Base-by-base conservation (phyloP, 2,329 filamentous ascomycete genomes). In the Orbilia javanica region DNA sequence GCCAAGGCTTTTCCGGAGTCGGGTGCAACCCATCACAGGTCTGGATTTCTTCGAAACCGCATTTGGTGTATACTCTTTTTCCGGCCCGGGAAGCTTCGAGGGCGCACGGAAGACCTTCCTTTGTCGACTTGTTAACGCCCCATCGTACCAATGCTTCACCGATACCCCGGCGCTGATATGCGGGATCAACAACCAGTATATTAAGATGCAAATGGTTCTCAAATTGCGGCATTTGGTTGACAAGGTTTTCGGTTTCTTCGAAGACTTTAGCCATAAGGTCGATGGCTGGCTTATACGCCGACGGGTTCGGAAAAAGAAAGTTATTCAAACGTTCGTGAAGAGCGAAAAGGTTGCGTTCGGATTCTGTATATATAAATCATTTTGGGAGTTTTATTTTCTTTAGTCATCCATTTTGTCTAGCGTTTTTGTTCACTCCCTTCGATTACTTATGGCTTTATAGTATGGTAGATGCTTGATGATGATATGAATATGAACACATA, bases 201-300 rank as follows among this genome's bases (percentile, higher is more conserved):
- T 78, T 78, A 22, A 78, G 52, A 25, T 78, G 74, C 48, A 72
- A 67, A 20, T 78, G 63, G 27, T 66, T 72, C 52, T 66, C 50
- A 29, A 72, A 78, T 4, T 50, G 36, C 4, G 66, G 74, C 44
- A 64, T 34, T 27, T 50, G 39, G 10, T 36, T 6, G 34, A 68
- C 36, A 3, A 46, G 29, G 15, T 65, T 39, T 48, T 71, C 67
- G 5, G 53, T 50, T 20, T 72, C 52, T 25, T 36, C 34, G 46
- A 78, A 71, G 18, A 60, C 66, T 36, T 55, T 46, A 25, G 67
- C 60, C 74, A 78, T 78, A n/a, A 78, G 42, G 25, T 62, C 53
- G 36, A 78, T 55, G 20, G 74, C 74, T n/a, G 67, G 74, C 20
- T 52, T 25, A 31, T 63, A 72, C 15, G 52, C 67, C 18, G 53